Evolutionary conservation across 2,329 filamentous ascomycete species (phyloP).

Genomic region (Claviceps humidiphila): DNA sequence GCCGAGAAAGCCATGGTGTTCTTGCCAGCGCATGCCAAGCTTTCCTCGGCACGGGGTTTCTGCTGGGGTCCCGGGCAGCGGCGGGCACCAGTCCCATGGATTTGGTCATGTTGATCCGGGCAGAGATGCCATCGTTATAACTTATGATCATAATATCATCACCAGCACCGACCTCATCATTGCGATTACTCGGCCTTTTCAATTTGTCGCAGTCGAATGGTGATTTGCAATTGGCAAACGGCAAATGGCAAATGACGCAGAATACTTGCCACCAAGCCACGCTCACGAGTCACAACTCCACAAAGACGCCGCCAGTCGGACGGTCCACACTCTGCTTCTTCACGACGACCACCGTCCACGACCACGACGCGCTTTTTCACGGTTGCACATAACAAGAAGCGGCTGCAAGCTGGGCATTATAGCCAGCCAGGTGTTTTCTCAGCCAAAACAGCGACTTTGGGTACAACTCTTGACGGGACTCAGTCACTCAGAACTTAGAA

Average conservation of each 20-base stretch:
- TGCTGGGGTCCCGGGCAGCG: background rate
- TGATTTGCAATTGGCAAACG: background rate
- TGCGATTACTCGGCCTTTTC: background rate
- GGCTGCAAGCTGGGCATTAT: slow-evolving; percentile 6
- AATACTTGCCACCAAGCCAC: background rate
- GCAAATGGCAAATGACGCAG: background rate
- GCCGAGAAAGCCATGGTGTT: background rate
- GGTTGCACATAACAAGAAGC: background rate
- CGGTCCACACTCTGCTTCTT: background rate
- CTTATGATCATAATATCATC: background rate
- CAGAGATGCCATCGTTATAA: background rate
- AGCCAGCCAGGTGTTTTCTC: background rate
- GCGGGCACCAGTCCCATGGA: no score
- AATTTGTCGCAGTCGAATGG: background rate
- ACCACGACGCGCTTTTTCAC: no score
- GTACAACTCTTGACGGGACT: no score
- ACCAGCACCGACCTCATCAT: background rate
- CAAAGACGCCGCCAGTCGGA: background rate
- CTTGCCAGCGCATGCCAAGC: slow-evolving; percentile 12
- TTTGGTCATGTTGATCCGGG: slow-evolving; percentile 9
- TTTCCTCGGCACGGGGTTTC: slow-evolving; percentile 6
- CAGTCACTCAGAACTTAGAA: background rate
- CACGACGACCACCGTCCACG: background rate
- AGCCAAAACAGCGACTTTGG: no score
- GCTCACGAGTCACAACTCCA: background rate